phyloP scores from a whole-genome alignment of 2,329 filamentous ascomycete genomes.

The Xylariaceae sp. region DNA sequence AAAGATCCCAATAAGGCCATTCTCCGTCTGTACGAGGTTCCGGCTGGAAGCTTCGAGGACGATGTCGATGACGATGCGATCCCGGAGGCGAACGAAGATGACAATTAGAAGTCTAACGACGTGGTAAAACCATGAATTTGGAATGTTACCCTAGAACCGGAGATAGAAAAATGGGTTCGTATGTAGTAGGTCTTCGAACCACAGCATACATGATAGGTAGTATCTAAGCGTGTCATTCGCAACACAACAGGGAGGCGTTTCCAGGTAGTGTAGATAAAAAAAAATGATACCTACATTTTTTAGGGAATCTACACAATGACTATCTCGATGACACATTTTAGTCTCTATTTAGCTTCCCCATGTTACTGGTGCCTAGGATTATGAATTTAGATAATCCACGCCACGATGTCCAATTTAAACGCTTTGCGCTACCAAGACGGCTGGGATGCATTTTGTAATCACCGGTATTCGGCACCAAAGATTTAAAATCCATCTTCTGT shows the following conservation, averaged over 20 bases:
- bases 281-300: neutral
- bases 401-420: too few relatives aligned
- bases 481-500: too few relatives aligned
- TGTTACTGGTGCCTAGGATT: too few relatives aligned
- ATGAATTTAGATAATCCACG: neutral
- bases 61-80: constrained; percentile 67
- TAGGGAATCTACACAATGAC: neutral
- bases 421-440: too few relatives aligned
- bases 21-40: constrained; percentile 87
- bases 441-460: too few relatives aligned
- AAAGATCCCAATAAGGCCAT: constrained; percentile 97
- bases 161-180: neutral
- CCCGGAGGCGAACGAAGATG: constrained; percentile 38
- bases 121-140: neutral
- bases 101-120: constrained; percentile 27
- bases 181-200: neutral
- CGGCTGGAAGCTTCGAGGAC: constrained; percentile 82
- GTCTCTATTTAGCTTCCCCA: too few relatives aligned
- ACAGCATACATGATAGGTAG: neutral
- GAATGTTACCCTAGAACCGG: neutral
- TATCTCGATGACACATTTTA: too few relatives aligned
- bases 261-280: neutral
- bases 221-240: neutral
- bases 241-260: neutral
- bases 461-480: too few relatives aligned